phyloP scores from a whole-genome alignment of 345 rosid species.

The Sisymbrium altissimum region DNA sequence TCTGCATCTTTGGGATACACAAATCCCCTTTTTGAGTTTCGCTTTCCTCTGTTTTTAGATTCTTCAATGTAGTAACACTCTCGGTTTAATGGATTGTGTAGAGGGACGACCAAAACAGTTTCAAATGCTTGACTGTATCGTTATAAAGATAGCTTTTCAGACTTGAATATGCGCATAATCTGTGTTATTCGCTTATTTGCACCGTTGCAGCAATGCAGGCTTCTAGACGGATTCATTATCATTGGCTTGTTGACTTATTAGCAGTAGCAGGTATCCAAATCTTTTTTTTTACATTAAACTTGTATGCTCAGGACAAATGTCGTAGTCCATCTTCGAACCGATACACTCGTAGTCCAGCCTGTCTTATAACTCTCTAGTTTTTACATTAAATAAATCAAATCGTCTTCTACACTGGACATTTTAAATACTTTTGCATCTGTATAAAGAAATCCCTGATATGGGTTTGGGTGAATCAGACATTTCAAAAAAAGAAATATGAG shows the following conservation, averaged over 20 bases:
- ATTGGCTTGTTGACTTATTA: neutral
- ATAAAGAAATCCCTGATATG: neutral
- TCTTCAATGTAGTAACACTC: conserved; percentile 18
- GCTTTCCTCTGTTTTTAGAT: conserved; percentile 11
- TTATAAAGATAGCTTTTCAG: neutral
- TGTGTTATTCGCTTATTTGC: neutral
- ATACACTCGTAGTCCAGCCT: neutral
- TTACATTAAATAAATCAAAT: too few species aligned
- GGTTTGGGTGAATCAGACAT: neutral
- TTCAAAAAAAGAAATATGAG: neutral
- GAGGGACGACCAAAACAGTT: conserved; percentile 17
- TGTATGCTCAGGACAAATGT: neutral
- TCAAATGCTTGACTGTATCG: conserved; percentile 4
- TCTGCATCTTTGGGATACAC: conserved; percentile 25
- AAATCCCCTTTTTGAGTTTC: neutral
- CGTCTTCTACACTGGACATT: too few species aligned
- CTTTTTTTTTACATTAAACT: neutral
- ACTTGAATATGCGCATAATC: neutral
- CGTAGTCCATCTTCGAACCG: neutral
- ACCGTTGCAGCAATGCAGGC: neutral
- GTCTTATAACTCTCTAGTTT: neutral
- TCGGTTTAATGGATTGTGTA: conserved; percentile 14
- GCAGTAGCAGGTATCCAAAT: neutral
- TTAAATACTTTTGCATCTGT: neutral
- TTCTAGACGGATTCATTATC: neutral